Evolutionary conservation across 805 yeast species (phyloP).

Genomic region (Zygosaccharomyces gambellarensis): DNA sequence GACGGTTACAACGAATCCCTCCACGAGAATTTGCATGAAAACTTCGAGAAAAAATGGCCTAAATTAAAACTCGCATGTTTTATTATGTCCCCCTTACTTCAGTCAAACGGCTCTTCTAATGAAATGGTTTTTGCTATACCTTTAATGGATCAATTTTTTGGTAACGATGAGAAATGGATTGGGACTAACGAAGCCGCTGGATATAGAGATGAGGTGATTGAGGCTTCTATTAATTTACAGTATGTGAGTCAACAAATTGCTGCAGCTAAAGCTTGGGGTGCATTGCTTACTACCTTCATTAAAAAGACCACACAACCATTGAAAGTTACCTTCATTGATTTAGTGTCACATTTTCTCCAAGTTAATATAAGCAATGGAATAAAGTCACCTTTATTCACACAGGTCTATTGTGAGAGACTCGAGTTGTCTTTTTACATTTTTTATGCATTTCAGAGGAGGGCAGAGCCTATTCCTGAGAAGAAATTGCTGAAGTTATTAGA

Average conservation of each 20-base stretch:
- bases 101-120: conserved; percentile 47
- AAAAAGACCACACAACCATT: conserved; percentile 37
- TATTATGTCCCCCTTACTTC: conserved; percentile 42
- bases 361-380: conserved; percentile 49
- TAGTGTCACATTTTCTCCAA: conserved; percentile 48
- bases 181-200: conserved; percentile 28
- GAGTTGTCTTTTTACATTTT: conserved; percentile 57
- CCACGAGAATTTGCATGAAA: conserved; percentile 41
- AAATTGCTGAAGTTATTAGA: conserved; percentile 24
- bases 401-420: conserved; percentile 55
- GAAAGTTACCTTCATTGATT: conserved; percentile 34
- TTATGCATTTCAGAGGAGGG: conserved; percentile 26
- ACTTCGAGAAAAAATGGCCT: conserved; percentile 49
- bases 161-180: conserved; percentile 42
- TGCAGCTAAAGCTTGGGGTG: conserved; percentile 73
- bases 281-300: conserved; percentile 63
- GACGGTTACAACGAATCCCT: conserved; percentile 44
- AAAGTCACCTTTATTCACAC: conserved; percentile 43
- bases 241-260: conserved; percentile 60
- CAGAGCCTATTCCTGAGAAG: conserved; percentile 22
- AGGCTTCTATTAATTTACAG: conserved; percentile 60
- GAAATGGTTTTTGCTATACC: conserved; percentile 53
- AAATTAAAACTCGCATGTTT: conserved; percentile 47
- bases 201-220: conserved; percentile 46
- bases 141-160: conserved; percentile 58